Base-by-base conservation (phyloP, 164 flowering plant genomes). In the grape (Vitis vinifera) region DNA sequence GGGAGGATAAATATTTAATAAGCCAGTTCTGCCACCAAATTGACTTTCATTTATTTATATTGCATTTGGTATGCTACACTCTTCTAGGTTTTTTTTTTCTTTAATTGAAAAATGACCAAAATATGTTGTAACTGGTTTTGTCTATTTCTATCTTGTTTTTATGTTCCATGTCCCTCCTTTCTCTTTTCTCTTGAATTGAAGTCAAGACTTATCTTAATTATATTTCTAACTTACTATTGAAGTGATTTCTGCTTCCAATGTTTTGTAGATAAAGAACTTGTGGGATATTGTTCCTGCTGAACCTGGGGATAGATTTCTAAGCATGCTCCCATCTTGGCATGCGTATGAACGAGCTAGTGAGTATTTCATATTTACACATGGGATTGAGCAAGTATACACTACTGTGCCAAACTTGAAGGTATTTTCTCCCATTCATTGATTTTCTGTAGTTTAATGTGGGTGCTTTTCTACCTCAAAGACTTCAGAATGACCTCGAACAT, bases 261-360 rank as follows among this genome's bases (percentile, higher is more conserved):
- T 71, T 71, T 23, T 77, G 9, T 78, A 94, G 99, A 80, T 92
- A 76, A 81, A 70, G 62, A 88, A 76, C 71, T 76, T 94, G 65
- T 82, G 87, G 86, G 95, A 89, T 17, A 63, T 84, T 71, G 94
- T 92, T 27, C 97, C 97, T 73, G 91, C 92, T 71, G 79, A 53
- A 76, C 77, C 87, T 66, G 97, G 93, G 23, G 94, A 91, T 67
- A 91, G 84, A 78, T 92, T 94, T 80, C 77, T 94, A 27, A 91
- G 95, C 80, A 87, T 94, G 93, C 97, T 94, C 56, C 99, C 99
- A 56, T 85, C 99, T 59, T 94, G 99, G 99, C 99, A 94, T 86
- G 95, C 88, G 19, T 94, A 94, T 87, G 99, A 94, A 70, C 91
- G 99, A 68, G 91, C 97, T 64, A 69, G 76, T 76, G 97, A 91